These are phyloP conservation scores for Kluyveromyces marxianus DNA, from an alignment of 1,139 yeast genomes.

Conservation along the genomic window DNA sequence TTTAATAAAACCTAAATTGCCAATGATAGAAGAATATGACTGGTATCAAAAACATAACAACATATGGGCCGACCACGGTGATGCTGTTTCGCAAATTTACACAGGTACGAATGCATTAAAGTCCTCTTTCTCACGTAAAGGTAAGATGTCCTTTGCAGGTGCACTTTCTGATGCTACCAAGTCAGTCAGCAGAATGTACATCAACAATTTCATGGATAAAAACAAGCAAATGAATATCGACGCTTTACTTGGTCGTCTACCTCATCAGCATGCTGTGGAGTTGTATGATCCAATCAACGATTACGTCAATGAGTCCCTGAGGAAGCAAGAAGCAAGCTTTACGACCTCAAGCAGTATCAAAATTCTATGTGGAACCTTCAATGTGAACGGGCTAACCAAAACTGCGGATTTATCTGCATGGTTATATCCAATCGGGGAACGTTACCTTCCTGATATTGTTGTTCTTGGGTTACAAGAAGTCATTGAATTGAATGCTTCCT, in stretches of 20 bases:
- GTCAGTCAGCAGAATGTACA: conserved; percentile 89
- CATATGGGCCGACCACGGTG: conserved; percentile 98
- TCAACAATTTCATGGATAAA: conserved; percentile 91
- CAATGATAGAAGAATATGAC: conserved; percentile 34
- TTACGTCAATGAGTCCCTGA: conserved; percentile 57
- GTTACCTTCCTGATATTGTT: conserved; percentile 53
- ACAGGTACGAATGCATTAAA: conserved; percentile 96
- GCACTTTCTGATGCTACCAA: conserved; percentile 94
- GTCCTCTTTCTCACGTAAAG: conserved; percentile 87
- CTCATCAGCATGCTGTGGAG: conserved; percentile 59
- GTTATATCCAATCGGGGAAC: conserved; percentile 68
- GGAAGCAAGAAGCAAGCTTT: conserved; percentile 44
- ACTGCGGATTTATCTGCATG: conserved; percentile 59
- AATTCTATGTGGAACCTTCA: conserved; percentile 79
- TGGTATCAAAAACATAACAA: conserved; percentile 63
- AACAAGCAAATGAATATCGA: conserved; percentile 85
- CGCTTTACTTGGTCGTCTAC: conserved; percentile 69
- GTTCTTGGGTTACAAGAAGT: conserved; percentile 91
- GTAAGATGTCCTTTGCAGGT: conserved; percentile 94
- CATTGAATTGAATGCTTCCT: conserved; percentile 82
- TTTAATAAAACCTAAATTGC: conserved; percentile 29
- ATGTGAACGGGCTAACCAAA: conserved; percentile 67
- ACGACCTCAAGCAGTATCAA: conserved; percentile 54
- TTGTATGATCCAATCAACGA: conserved; percentile 87
- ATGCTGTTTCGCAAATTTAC: conserved; percentile 90